Conservation (phyloP, 1,139 yeast species). For the Hyphopichia fennica region DNA sequence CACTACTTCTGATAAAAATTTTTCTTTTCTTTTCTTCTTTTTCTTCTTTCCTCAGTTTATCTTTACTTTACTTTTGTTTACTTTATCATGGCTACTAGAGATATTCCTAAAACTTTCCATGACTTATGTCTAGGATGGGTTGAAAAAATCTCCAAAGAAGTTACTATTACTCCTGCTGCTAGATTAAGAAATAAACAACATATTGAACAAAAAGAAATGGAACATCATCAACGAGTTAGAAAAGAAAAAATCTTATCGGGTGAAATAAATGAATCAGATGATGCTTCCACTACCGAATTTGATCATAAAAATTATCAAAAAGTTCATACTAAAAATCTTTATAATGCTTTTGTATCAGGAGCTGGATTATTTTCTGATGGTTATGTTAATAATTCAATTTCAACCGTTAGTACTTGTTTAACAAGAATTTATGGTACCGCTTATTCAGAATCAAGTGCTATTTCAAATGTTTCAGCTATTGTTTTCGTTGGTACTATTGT, state of each 20-base stretch:
- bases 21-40: no score
- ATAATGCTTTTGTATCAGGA: slow-evolving; percentile 88
- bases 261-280: slow-evolving; percentile 17
- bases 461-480: slow-evolving; percentile 79
- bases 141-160: slow-evolving; percentile 32
- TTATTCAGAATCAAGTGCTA: slow-evolving; percentile 64
- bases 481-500: slow-evolving; percentile 89
- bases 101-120: slow-evolving; percentile 45
- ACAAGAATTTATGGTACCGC: slow-evolving; percentile 60
- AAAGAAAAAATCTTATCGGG: slow-evolving; percentile 11
- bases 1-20: no score
- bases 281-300: slow-evolving; percentile 6
- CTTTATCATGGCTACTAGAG: slow-evolving; percentile 47
- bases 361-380: slow-evolving; percentile 93
- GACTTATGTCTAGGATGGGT: slow-evolving; percentile 43
- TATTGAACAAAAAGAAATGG: slow-evolving; percentile 15
- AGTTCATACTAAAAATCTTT: slow-evolving; percentile 32
- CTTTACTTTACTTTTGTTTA: no score
- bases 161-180: slow-evolving; percentile 28
- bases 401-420: slow-evolving; percentile 73
- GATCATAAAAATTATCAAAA: no score
- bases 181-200: slow-evolving; percentile 8
- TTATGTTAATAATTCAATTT: slow-evolving; percentile 79
- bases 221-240: slow-evolving; percentile 2
- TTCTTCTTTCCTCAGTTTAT: no score